Evolutionary conservation across 1,284 basidiomycete species (phyloP), one percentile per base, ranked within the genome.

Genomic region (Apiotrichum sp.): DNA sequence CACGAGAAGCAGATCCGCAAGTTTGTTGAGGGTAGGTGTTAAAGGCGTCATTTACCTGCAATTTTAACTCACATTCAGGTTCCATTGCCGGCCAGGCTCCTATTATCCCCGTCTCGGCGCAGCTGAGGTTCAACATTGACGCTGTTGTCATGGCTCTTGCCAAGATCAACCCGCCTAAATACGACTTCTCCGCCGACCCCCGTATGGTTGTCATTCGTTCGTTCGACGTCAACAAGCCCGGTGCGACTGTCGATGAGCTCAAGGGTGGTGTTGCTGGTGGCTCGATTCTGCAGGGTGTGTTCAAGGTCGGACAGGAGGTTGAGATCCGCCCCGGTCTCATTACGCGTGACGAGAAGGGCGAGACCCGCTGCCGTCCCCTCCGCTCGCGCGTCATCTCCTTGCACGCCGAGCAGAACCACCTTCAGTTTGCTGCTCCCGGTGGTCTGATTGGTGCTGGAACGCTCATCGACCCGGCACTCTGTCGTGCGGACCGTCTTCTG

Each of bases 191-290:
- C 40, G 87, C 92, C 44, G 85, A 90, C 64, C 92, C 95, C 0
- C 85, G 87, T 48, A 85, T 98, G 64, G 98, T 98, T 69, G 93
- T 98, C 72, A 98, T 98, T 74, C 91, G 93, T 69, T 98, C 93
- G n/a, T 98, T 98, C 78, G 96, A 98, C 76, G 95, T 98, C 75
- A 98, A 98, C 84, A 98, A 97, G 79, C 95, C 95, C 10, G 95
- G 95, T 73, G 86, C 93, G 5, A 91, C 95, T 73, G 92, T 98
- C 8, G 88, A 96, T 66, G 95, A 98, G 60, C 83, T 98, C 58
- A 95, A 96, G 78, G 95, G 95, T 62, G 96, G 96, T 73, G 96
- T 98, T 35, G 96, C 95, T 14, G 95, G 95, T 78, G 95, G 95
- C 39, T 93, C 89, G 40, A 95, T 98, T 70, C 82, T 98, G 61